These are phyloP conservation scores for Carpinus fangiana DNA, from an alignment of 306 rosid genomes.

Conservation along the genomic window DNA sequence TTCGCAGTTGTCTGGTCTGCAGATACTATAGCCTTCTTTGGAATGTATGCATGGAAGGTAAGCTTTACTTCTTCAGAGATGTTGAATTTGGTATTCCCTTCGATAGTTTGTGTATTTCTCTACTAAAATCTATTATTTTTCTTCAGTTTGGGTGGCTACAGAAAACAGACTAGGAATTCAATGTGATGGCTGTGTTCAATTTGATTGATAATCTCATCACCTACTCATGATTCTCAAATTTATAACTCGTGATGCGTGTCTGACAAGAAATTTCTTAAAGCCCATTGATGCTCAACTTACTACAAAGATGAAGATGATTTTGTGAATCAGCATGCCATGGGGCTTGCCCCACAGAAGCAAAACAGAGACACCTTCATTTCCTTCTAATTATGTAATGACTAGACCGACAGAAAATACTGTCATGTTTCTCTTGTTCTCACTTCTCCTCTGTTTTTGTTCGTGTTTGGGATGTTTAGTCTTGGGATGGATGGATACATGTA, in stretches of 20 bases:
- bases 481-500: neutral
- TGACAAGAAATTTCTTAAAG: constrained; percentile 17
- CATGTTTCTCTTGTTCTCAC: neutral
- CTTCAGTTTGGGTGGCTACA: constrained; percentile 79
- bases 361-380: neutral
- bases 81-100: neutral
- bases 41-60: constrained; percentile 98
- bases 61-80: neutral
- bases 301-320: constrained; percentile 16
- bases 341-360: neutral
- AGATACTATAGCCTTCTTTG: constrained; percentile 78
- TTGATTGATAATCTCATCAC: constrained; percentile 4
- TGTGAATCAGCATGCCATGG: neutral
- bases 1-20: constrained; percentile 96
- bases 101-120: neutral
- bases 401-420: neutral
- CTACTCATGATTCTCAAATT: constrained; percentile 7
- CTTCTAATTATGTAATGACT: neutral
- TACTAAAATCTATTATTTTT: constrained; percentile 22
- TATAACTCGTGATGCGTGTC: constrained; percentile 6
- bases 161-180: constrained; percentile 53
- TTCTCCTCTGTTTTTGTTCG: neutral
- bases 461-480: neutral
- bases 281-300: neutral
- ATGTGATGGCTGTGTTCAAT: constrained; percentile 14